Evolutionary conservation across 177 flowering plant genomes (phyloP), one percentile per base, ranked within the genome.

Genomic region (Vitis hybrid): DNA sequence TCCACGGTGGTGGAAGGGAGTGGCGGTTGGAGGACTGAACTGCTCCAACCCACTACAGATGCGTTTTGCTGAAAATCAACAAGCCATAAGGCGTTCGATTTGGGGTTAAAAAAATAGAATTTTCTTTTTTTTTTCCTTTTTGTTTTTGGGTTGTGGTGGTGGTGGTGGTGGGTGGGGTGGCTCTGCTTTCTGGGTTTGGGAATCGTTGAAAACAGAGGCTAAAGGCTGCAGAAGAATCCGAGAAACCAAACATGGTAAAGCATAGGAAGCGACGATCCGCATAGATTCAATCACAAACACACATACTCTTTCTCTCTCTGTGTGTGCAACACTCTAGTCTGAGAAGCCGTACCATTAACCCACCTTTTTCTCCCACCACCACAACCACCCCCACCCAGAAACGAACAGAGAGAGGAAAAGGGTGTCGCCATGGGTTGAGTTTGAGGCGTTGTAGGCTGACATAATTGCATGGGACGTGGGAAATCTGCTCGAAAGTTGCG

Each of bases 231-330:
- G 51, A 68, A 74, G 71, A 71, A 71, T 71, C 78, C 63, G 50
- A 76, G 56, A 26, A 39, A 22, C 82, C 69, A 80, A 76, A 76
- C 80, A 71, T 76, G 77, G 82, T 63, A 80, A 80, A 55, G 71
- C 78, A 68, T 68, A 77, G 73, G 75, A 76, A 70, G 6, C 61
- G 16, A 74, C 67, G 2, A 74, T 50, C 59, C 45, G 52, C 61
- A 63, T 69, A 74, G 60, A 58, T 63, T 67, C 69, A 54, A 26
- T 26, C 29, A 26, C 29, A 26, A 26, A 26, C 29, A 26, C 29
- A 26, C 29, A 26, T 26, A 26, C 51, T 55, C 50, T 59, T 14
- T 26, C 22, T 64, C 26, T 12, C 13, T 62, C 59, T 75, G 61
- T 18, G 11, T 57, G 0, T 63, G 6, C 26, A 31, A 9, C 5